phyloP scores from a whole-genome alignment of 345 rosid genomes.

The Dimocarpus longan region DNA sequence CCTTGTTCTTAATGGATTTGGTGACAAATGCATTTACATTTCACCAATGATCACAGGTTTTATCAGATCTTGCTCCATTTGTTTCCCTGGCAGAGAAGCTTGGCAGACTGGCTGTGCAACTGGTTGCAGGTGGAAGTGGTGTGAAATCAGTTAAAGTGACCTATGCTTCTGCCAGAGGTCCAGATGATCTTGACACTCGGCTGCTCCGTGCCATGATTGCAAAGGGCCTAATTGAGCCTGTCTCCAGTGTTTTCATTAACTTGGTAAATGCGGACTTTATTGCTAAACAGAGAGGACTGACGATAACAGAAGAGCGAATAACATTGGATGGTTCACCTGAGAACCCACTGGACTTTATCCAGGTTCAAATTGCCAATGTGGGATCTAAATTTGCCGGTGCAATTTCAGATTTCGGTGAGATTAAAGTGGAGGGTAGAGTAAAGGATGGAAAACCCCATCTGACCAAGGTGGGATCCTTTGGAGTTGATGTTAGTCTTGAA shows the following conservation, averaged over 20 bases:
- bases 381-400: constrained; percentile 76
- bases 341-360: constrained; percentile 64
- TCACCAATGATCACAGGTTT: constrained; percentile 40
- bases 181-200: constrained; percentile 76
- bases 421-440: constrained; percentile 64
- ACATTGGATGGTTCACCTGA: constrained; percentile 59
- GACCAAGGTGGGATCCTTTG: constrained; percentile 63
- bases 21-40: neutral
- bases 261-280: constrained; percentile 70
- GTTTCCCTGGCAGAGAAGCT: constrained; percentile 64
- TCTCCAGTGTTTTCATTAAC: constrained; percentile 63
- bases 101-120: constrained; percentile 63
- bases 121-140: constrained; percentile 77
- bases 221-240: constrained; percentile 69
- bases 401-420: constrained; percentile 56
- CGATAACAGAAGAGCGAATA: constrained; percentile 53
- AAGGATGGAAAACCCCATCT: constrained; percentile 69
- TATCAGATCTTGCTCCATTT: constrained; percentile 61
- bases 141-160: constrained; percentile 54
- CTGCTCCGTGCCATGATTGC: constrained; percentile 72
- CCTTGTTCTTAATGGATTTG: neutral
- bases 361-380: constrained; percentile 65
- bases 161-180: constrained; percentile 64
- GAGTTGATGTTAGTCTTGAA: constrained; percentile 81
- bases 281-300: constrained; percentile 68